Base-by-base conservation (phyloP, 345 rosid species). In the Fremontodendron californicum region DNA sequence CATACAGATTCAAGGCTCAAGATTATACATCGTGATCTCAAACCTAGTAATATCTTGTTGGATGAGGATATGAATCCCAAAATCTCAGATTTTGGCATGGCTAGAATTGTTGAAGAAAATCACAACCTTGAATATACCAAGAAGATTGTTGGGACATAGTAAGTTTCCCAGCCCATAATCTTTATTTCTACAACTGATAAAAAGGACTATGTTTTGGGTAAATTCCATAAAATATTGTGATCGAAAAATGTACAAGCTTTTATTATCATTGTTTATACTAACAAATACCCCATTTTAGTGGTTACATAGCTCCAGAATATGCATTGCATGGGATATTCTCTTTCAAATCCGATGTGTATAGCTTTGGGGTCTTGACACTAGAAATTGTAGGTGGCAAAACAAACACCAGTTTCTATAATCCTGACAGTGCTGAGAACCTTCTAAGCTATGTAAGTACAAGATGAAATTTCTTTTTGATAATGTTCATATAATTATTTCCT, bases 31-130 rank as follows among this genome's bases (percentile, higher is more conserved):
- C 75, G 84, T 51, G 83, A 84, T 74, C 78, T 84, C n/a, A 75
- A 75, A n/a, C 42, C 78, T 0, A 75, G 78, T 19, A 75, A 75
- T 63, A 62, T 75, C 40, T n/a, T 75, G 60, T 48, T 75, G 27
- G 78, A 75, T 31, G 45, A 27, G 39, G 69, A 75, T 18, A 37
- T 81, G 85, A 79, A 77, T 27, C 79, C 83, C 31, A 84, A 79
- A 74, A 79, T 81, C n/a, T 81, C 83, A 16, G 85, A 84, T 66
- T 86, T 87, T 57, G 85, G 87, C 4, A 79, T 83, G 81, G 87
- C 87, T 19, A 84, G 82, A 39, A 82, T 84, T 15, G 79, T 85
- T 48, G 64, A 27, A 19, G 79, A 51, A 39, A 39, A 67, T 5
- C 73, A 76, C 18, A 58, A 11, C 21, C 29, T 7, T 16, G 69